Evolutionary conservation across 345 rosid genomes (phyloP).

Genomic region (Barbarea vulgaris): DNA sequence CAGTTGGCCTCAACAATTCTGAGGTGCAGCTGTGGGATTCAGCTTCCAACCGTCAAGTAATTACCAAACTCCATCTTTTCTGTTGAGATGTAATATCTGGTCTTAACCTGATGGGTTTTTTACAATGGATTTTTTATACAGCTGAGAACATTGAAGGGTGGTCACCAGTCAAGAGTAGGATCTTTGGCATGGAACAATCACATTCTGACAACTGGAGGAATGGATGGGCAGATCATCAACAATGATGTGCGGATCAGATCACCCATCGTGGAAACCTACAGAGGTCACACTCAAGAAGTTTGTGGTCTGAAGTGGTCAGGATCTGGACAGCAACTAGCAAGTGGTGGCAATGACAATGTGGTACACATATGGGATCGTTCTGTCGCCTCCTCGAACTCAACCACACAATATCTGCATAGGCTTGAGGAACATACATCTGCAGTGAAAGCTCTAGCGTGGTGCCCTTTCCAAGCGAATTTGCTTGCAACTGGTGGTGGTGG

Average conservation of each 20-base stretch:
- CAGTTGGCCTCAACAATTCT: slow-evolving; percentile 40
- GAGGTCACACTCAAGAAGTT: slow-evolving; percentile 52
- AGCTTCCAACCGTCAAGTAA: slow-evolving; percentile 22
- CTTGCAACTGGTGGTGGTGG: slow-evolving; percentile 47
- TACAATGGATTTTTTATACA: not conserved
- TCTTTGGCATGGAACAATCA: slow-evolving; percentile 48
- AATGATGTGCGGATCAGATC: slow-evolving; percentile 48
- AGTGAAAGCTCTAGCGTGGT: slow-evolving; percentile 64
- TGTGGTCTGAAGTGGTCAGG: slow-evolving; percentile 64
- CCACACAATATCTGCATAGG: slow-evolving; percentile 45
- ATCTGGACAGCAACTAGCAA: slow-evolving; percentile 55
- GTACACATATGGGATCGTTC: slow-evolving; percentile 58
- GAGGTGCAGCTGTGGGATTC: slow-evolving; percentile 40
- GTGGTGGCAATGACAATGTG: slow-evolving; percentile 48
- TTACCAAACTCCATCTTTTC: not conserved
- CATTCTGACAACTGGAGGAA: slow-evolving; percentile 54
- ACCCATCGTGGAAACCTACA: slow-evolving; percentile 48
- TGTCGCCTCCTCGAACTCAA: slow-evolving; percentile 44
- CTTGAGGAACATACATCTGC: slow-evolving; percentile 53
- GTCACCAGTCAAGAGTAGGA: slow-evolving; percentile 49
- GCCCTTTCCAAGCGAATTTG: slow-evolving; percentile 46
- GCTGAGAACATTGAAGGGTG: slow-evolving; percentile 45
- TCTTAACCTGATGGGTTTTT: not conserved
- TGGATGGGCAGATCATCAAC: slow-evolving; percentile 50
- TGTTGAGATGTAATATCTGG: not conserved